These are phyloP conservation scores for Sedum album DNA, from an alignment of 164 flowering plant genomes.

Conservation along the genomic window DNA sequence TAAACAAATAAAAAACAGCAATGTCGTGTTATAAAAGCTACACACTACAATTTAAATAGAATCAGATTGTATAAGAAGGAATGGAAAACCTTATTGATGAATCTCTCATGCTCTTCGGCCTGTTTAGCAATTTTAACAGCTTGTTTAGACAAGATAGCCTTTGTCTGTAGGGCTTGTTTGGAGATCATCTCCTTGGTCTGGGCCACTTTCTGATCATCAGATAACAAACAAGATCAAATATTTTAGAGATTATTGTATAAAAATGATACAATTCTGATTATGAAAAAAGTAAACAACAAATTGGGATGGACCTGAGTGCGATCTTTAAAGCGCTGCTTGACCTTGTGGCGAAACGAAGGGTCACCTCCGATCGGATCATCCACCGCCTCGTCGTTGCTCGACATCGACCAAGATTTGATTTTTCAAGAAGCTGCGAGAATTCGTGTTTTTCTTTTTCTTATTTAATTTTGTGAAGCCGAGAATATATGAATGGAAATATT, in stretches of 20 bases:
- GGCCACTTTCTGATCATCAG: slow-evolving; percentile 27
- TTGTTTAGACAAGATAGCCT: slow-evolving; percentile 72
- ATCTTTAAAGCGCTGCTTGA: slow-evolving; percentile 40
- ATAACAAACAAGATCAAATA: too few relatives aligned
- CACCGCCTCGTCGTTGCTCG: slow-evolving; percentile 45
- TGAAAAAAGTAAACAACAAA: background rate
- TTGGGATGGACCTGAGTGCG: slow-evolving; percentile 39
- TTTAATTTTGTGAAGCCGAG: too few relatives aligned
- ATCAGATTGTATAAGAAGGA: background rate
- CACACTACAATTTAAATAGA: too few relatives aligned
- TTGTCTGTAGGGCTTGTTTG: slow-evolving; percentile 75
- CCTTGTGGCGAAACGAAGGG: slow-evolving; percentile 21
- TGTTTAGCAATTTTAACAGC: slow-evolving; percentile 86
- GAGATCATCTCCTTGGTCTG: slow-evolving; percentile 73
- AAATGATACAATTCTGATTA: slow-evolving; percentile 17
- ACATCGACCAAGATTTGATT: slow-evolving; percentile 17
- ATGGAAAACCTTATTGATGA: slow-evolving; percentile 65
- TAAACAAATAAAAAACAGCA: slow-evolving; percentile 5
- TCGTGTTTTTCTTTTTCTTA: too few relatives aligned
- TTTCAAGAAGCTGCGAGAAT: too few relatives aligned
- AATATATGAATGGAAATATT: too few relatives aligned
- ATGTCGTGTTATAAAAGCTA: too few relatives aligned
- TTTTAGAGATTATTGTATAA: too few relatives aligned
- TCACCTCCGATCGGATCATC: too few relatives aligned
- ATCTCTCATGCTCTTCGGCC: slow-evolving; percentile 92